Base-by-base conservation (phyloP, 2,329 filamentous ascomycete genomes). In the Hypomyces rosellus region DNA sequence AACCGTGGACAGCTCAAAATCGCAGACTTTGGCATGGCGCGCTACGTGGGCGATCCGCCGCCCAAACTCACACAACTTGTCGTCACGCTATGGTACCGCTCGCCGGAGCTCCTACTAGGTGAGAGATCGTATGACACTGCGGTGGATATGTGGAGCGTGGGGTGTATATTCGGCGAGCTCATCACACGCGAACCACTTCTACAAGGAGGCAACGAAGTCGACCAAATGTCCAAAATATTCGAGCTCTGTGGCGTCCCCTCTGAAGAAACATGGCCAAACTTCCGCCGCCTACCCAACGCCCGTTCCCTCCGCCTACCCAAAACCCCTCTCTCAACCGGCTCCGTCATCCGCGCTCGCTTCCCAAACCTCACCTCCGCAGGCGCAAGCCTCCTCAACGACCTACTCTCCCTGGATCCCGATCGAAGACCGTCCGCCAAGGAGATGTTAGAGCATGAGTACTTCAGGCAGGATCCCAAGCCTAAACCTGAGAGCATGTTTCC, bases 1-100 rank as follows among this genome's bases (percentile, higher is more conserved):
- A 97, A 97, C 73, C 88, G 90, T 42, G 93, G 93, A 42, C 85
- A 88, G 66, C 85, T 99, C 68, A 96, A 96, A 69, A 85, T 99
- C 56, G 93, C 93, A 53, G 93, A 99, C 70, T 99, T 99, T 65
- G 93, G 93, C 67, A 96, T 99, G 89, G 92, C 93, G 3, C 82
- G 93, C 25, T 93, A 93, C 70, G 87, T 88, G 50, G 87, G 87
- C 46, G 83, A 89, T 59, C 90, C 92, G 4, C 76, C 84, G 1
- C 78, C 84, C 1, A 86, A 87, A 55, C 78, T 97, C 53, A 97
- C 93, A 2, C 87, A 92, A 64, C 81, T 97, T 43, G 93, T 99
- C 55, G 92, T 97, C 15, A 99, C 93, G 6, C 79, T 99, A 6
- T 99, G 93, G 93, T 99, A 99, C 68, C 88, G 93, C 50, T 80